phyloP scores from a whole-genome alignment of 345 rosid genomes.

The Populus alba region DNA sequence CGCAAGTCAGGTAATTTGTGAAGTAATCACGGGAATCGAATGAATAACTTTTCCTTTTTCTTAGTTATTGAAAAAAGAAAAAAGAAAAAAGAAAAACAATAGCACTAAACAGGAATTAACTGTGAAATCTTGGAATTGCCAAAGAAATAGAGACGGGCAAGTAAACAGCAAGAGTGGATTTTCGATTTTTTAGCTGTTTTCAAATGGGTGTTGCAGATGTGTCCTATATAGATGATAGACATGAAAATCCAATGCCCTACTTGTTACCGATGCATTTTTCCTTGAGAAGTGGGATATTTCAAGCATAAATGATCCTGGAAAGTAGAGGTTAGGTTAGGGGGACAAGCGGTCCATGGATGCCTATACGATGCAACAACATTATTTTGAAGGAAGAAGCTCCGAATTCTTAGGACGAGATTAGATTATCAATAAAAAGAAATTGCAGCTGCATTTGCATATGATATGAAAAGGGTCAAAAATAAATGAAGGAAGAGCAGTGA shows the following conservation, averaged over 20 bases:
- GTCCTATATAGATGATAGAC: background rate
- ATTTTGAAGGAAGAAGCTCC: background rate
- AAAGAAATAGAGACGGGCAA: background rate
- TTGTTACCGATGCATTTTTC: background rate
- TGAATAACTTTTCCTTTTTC: background rate
- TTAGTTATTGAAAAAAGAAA: too few species aligned
- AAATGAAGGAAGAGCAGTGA: conserved; percentile 5
- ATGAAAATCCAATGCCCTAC: background rate
- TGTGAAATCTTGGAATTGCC: background rate
- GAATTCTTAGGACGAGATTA: background rate
- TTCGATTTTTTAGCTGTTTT: background rate
- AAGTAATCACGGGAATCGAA: background rate
- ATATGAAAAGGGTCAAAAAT: background rate
- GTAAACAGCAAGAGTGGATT: background rate
- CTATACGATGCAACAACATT: background rate
- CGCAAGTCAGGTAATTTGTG: background rate
- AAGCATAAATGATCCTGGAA: background rate
- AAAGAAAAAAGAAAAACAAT: too few species aligned
- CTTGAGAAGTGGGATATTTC: background rate
- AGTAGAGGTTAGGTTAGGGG: background rate
- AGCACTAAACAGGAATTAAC: background rate
- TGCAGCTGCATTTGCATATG: background rate
- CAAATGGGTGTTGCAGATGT: background rate
- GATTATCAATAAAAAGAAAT: background rate
- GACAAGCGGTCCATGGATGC: background rate